These are phyloP conservation scores for Heritiera fomes DNA, from an alignment of 345 rosid species.

Conservation along the genomic window DNA sequence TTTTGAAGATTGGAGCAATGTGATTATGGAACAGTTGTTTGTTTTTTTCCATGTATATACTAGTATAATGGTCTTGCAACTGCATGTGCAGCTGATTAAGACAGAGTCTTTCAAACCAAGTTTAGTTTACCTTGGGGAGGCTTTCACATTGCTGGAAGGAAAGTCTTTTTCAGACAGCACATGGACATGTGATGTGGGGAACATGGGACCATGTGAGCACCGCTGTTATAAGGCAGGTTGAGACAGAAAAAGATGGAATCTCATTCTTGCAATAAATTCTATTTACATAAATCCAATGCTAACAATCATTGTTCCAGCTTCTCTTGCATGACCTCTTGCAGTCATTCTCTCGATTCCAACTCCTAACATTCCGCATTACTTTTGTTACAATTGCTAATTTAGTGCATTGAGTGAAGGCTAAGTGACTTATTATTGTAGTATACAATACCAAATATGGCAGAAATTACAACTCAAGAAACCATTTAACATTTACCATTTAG, in stretches of 20 bases:
- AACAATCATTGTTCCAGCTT: constrained; percentile 42
- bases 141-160: constrained; percentile 42
- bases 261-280: constrained; percentile 37
- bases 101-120: constrained; percentile 29
- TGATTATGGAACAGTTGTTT: constrained; percentile 4
- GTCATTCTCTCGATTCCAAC: constrained; percentile 23
- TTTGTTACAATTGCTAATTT: constrained; percentile 22
- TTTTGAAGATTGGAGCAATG: neutral
- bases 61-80: constrained; percentile 25
- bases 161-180: constrained; percentile 62
- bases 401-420: constrained; percentile 16
- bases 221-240: constrained; percentile 32
- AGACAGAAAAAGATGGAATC: constrained; percentile 30
- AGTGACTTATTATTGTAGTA: constrained; percentile 23
- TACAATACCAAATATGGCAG: constrained; percentile 19
- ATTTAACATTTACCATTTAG: neutral
- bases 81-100: constrained; percentile 34
- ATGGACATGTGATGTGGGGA: constrained; percentile 55
- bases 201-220: constrained; percentile 70
- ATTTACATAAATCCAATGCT: constrained; percentile 27
- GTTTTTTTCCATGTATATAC: neutral
- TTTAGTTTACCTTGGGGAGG: constrained; percentile 5
- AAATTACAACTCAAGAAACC: neutral
- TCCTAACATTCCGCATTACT: constrained; percentile 3
- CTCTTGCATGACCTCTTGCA: constrained; percentile 19